A percentile compares a stretch with the other conserved stretches of the same genome.
Conservation (phyloP, 2,329 filamentous ascomycete genomes). For the Stachybotrys chlorohalonatus region DNA sequence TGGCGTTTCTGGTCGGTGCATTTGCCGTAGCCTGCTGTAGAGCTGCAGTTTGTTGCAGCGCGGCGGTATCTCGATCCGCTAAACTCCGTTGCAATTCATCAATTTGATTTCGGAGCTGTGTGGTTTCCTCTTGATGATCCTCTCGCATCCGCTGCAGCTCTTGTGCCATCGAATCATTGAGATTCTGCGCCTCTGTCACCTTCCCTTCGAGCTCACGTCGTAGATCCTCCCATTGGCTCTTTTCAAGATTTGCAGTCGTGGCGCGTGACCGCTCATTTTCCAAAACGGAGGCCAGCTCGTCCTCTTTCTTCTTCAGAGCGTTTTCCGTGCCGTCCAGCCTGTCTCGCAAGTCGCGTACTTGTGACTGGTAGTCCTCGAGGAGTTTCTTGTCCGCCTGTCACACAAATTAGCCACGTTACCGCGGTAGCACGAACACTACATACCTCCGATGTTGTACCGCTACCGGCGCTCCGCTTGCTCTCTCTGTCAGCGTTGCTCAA, state of each 20-base stretch:
- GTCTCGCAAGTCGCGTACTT: constrained; percentile 65
- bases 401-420: constrained; percentile 6
- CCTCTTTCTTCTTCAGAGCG: constrained; percentile 60
- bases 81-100: constrained; percentile 9
- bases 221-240: constrained; percentile 61
- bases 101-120: constrained; percentile 54
- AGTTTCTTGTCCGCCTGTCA: constrained; percentile 56
- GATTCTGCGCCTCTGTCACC: constrained; percentile 61
- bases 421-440: constrained; percentile 5
- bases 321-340: constrained; percentile 66
- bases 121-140: constrained; percentile 56
- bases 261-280: constrained; percentile 48
- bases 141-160: constrained; percentile 67
- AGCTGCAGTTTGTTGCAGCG: constrained; percentile 22
- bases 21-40: constrained; percentile 23
- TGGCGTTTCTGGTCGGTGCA: constrained; percentile 20
- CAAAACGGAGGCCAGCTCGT: constrained; percentile 52
- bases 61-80: neutral
- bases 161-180: constrained; percentile 71
- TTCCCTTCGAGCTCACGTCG: constrained; percentile 62
- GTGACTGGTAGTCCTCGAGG: constrained; percentile 70
- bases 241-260: constrained; percentile 49
- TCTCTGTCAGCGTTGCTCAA: constrained; percentile 7
- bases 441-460: constrained; percentile 28
- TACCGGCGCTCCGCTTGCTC: constrained; percentile 20